A percentile compares a stretch with the other conserved stretches of the same genome.
Conservation (phyloP, 2,329 filamentous ascomycete species). For the Sphaerostilbella broomeana region DNA sequence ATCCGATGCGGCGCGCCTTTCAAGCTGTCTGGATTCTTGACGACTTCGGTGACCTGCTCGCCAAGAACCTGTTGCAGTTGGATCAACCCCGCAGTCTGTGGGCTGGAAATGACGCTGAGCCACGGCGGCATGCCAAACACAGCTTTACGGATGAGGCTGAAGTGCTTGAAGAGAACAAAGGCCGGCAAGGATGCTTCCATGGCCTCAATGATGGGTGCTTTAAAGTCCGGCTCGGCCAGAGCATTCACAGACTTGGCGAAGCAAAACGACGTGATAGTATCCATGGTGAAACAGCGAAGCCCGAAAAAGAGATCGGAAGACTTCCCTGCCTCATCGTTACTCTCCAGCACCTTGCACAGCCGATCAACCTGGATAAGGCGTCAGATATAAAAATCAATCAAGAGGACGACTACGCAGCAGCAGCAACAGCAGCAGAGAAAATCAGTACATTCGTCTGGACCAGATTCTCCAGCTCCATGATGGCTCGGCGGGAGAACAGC, state of each 20-base stretch:
- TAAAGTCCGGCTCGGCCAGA: neutral
- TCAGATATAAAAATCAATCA: neutral
- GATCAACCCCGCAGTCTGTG: neutral
- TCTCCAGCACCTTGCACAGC: neutral
- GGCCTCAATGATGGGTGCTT: neutral
- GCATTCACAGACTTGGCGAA: conserved; percentile 1
- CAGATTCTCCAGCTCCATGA: neutral
- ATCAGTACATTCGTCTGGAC: neutral
- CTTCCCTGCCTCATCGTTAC: neutral
- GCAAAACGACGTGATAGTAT: neutral
- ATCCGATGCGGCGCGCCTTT: neutral
- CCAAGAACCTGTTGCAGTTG: neutral
- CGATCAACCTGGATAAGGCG: neutral
- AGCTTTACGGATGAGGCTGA: neutral
- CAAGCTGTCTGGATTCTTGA: neutral
- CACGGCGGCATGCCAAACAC: neutral
- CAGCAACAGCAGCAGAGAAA: neutral
- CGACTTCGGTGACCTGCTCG: neutral
- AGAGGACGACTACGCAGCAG: too few species aligned
- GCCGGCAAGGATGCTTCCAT: neutral
- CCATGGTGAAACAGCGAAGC: conserved; percentile 2
- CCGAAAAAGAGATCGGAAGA: neutral
- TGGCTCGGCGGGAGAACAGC: neutral
- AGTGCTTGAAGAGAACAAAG: neutral
- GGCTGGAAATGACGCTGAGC: neutral